phyloP scores from a whole-genome alignment of 139 green algal species.

The Ulvella scutata region DNA sequence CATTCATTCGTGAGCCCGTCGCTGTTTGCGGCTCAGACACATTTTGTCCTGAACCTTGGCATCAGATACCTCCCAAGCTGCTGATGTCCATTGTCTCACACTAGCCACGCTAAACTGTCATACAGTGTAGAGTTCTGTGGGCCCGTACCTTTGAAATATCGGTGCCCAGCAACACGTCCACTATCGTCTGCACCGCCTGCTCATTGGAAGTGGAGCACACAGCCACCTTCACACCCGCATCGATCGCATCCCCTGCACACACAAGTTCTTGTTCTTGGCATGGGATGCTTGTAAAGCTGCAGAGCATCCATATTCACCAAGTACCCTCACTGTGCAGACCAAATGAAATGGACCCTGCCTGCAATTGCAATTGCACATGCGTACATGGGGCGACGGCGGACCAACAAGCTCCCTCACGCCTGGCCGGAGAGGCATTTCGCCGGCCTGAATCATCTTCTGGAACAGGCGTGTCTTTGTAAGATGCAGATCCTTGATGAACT shows the following conservation, averaged over 20 bases:
- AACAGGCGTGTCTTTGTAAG: constrained; percentile 91
- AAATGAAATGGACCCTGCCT: not conserved
- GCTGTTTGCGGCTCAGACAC: no score
- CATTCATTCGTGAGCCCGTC: no score
- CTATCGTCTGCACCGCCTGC: constrained; percentile 83
- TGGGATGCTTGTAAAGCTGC: not conserved
- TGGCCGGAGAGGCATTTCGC: constrained; percentile 75
- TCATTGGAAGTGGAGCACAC: constrained; percentile 98
- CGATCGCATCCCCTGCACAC: constrained; percentile 46
- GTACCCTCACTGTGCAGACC: not conserved
- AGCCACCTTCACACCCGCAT: constrained; percentile 68
- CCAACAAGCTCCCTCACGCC: constrained; percentile 71
- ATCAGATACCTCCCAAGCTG: no score
- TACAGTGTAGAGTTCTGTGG: no score
- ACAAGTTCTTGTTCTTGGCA: not conserved
- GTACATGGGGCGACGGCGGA: constrained; percentile 21
- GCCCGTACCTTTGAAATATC: no score
- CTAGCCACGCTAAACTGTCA: no score
- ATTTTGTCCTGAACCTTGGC: no score
- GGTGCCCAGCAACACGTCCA: constrained; percentile 66
- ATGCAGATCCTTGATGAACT: constrained; percentile 78
- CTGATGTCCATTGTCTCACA: no score
- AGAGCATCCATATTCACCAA: not conserved
- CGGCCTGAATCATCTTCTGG: constrained; percentile 79
- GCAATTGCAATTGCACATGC: not conserved